phyloP scores from a whole-genome alignment of 2,329 filamentous ascomycete species.

The Phyllosticta citribraziliensis region DNA sequence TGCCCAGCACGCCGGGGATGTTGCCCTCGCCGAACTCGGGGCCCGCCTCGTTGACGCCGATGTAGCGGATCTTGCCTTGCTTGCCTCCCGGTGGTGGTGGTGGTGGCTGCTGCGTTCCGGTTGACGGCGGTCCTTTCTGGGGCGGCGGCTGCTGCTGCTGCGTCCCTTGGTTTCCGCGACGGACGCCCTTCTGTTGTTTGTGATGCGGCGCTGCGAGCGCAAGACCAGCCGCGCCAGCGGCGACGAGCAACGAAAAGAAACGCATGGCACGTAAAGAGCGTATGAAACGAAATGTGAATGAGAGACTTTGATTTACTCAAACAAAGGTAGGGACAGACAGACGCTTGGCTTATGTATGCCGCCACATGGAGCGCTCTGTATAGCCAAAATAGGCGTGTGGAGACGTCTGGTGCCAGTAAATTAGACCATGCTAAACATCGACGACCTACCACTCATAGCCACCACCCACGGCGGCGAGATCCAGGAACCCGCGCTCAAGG shows the following conservation, averaged over 20 bases:
- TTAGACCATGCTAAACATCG: neutral
- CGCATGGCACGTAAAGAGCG: slow-evolving; percentile 12
- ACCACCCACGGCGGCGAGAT: neutral
- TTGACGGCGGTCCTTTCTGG: neutral
- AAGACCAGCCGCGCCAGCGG: slow-evolving; percentile 13
- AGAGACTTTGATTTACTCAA: neutral
- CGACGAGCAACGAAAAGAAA: slow-evolving; percentile 14
- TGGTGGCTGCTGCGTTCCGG: neutral
- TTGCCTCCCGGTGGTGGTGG: neutral
- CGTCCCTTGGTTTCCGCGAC: neutral
- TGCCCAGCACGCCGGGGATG: slow-evolving; percentile 49
- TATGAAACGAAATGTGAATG: neutral
- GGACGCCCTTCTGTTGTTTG: neutral
- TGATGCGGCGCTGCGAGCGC: slow-evolving; percentile 12
- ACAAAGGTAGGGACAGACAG: no score
- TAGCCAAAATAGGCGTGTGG: neutral
- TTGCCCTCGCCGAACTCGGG: slow-evolving; percentile 53
- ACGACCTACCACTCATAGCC: neutral
- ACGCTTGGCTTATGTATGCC: neutral
- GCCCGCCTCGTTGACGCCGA: slow-evolving; percentile 47
- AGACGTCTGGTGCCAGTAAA: neutral
- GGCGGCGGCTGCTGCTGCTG: no score
- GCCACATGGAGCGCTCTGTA: neutral
- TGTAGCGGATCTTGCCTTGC: slow-evolving; percentile 17
- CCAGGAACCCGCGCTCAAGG: neutral